Evolutionary conservation across 2,329 filamentous ascomycete genomes (phyloP), one percentile per base, ranked within the genome.

Genomic region (Dactylellina drechsleri): DNA sequence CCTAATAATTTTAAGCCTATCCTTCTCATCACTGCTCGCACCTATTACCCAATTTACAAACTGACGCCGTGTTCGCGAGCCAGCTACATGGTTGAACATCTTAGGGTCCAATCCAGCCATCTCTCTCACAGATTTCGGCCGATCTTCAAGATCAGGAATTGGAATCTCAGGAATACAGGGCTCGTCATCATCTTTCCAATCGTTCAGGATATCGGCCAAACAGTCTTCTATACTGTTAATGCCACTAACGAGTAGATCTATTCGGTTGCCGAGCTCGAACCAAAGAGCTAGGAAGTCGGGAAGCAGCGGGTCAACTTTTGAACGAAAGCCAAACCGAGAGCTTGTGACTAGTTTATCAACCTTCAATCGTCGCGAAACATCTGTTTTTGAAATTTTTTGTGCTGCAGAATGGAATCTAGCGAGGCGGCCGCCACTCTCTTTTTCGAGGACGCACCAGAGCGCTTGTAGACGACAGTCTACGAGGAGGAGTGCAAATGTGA

Each of bases 231-330:
- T 23, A 7, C 5, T 15, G 15, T 50, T 40, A 7, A 49, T 40
- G n/a, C 40, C 41, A 31, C 57, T 43, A 13, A 70, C 31, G 31
- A 36, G 15, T 16, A 70, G 13, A 45, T 70, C 66, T 6, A 31
- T 53, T 26, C 66, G 31, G 20, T 62, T 54, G 3, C 66, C 66
- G 7, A 70, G n/a, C 41, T 70, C 66, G 56, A 70, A 70, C 66
- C 66, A 70, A n/a, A 70, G 15, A 3, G 57, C 66, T 7, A 62
- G 40, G 20, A 70, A 70, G n/a, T 70, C 54, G 1, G 26, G 15
- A 10, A 53, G 18, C 28, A 40, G 1, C 1, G 28, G 54, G 15
- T 58, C 54, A 10, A 45, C n/a, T 8, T 10, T 45, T 13, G 36
- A 15, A 18, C 31, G 15, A 56, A 56, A 56, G 10, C 12, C 53